phyloP scores from a whole-genome alignment of 352 stramenopile species.

The Pythium oligandrum region DNA sequence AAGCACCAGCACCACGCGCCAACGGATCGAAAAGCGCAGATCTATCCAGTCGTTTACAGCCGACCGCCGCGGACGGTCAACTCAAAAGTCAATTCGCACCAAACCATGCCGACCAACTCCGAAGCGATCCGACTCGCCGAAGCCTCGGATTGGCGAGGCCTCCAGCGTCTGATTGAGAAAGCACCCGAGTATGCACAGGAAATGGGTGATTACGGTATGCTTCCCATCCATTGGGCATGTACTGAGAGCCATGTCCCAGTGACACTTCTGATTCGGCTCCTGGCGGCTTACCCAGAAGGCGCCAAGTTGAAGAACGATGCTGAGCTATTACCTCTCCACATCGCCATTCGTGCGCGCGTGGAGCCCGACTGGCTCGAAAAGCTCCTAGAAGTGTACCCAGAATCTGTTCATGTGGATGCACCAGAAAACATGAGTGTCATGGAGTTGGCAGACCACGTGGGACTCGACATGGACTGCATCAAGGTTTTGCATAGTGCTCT shows the following conservation, averaged over 20 bases:
- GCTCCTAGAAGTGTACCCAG: slow-evolving; percentile 49
- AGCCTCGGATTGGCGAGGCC: slow-evolving; percentile 67
- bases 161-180: slow-evolving; percentile 60
- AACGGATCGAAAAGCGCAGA: no score
- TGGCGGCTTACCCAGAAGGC: slow-evolving; percentile 56
- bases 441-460: slow-evolving; percentile 44
- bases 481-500: slow-evolving; percentile 37
- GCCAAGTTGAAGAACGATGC: slow-evolving; percentile 57
- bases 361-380: slow-evolving; percentile 41
- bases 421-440: slow-evolving; percentile 44
- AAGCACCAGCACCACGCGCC: no score
- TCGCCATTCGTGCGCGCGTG: slow-evolving; percentile 61
- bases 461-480: slow-evolving; percentile 33
- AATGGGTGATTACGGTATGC: slow-evolving; percentile 72
- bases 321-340: slow-evolving; percentile 67
- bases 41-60: no score
- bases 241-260: slow-evolving; percentile 60
- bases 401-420: slow-evolving; percentile 36
- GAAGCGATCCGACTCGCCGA: slow-evolving; percentile 74
- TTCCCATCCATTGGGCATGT: slow-evolving; percentile 80
- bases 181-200: slow-evolving; percentile 38
- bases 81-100: no score
- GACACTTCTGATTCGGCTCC: slow-evolving; percentile 50
- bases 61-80: no score
- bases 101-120: slow-evolving; percentile 25